Percentiles rank a stretch among this genome's conserved stretches.
These are phyloP conservation scores for Gaeumannomyces sp. DNA, from an alignment of 2,329 filamentous ascomycete genomes.

Conservation along the genomic window DNA sequence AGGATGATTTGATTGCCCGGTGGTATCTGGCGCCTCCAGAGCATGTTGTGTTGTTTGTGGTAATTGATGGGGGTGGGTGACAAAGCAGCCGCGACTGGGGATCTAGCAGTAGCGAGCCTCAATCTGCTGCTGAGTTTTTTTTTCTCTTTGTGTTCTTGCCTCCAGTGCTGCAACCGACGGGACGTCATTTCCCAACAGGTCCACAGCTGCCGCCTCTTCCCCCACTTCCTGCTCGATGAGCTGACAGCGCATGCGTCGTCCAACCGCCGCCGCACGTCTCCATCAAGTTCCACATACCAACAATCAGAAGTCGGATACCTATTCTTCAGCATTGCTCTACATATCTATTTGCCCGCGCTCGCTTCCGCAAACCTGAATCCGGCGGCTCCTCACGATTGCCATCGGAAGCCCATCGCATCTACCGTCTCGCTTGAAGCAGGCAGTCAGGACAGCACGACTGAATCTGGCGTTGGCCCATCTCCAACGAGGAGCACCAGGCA, in stretches of 20 bases:
- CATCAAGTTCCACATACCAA: neutral
- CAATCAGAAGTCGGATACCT: too few relatives aligned
- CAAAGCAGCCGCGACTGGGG: too few relatives aligned
- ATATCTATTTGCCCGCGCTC: neutral
- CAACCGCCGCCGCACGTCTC: neutral
- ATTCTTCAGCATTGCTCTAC: neutral
- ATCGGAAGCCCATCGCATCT: neutral
- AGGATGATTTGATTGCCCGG: too few relatives aligned
- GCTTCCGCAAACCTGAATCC: neutral
- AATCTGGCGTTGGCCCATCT: neutral
- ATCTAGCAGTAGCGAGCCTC: too few relatives aligned
- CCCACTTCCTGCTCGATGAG: conserved; percentile 1
- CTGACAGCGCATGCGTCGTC: conserved; percentile 1
- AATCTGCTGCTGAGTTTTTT: neutral
- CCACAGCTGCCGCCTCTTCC: neutral
- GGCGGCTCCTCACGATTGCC: neutral
- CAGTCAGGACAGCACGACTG: neutral
- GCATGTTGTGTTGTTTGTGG: too few relatives aligned
- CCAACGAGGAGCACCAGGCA: neutral
- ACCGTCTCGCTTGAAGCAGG: neutral
- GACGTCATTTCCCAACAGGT: neutral
- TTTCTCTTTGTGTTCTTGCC: neutral
- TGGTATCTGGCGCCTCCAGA: too few relatives aligned
- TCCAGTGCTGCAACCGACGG: neutral
- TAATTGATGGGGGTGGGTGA: too few relatives aligned